A percentile compares a stretch with the other conserved stretches of the same genome.
These are phyloP conservation scores for Tephrocybe sp. DNA, from an alignment of 768 basidiomycete genomes.

Conservation along the genomic window DNA sequence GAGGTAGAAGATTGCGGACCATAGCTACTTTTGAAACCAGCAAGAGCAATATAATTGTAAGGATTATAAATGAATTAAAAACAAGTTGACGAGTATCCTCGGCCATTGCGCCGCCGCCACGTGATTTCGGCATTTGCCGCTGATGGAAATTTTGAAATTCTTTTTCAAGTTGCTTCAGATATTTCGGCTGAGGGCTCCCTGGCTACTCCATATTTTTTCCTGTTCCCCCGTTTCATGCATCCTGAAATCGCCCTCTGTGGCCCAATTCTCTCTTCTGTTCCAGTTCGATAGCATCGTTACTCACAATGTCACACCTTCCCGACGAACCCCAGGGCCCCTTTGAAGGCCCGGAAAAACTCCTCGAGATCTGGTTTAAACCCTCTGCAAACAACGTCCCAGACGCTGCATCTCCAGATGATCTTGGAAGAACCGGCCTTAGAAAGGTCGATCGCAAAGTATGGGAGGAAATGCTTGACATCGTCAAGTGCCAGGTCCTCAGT, in stretches of 20 bases:
- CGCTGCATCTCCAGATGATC: slow-evolving; percentile 29
- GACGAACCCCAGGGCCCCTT: slow-evolving; percentile 58
- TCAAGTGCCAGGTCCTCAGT: slow-evolving; percentile 94
- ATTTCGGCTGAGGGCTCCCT: slow-evolving; percentile 8
- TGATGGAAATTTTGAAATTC: slow-evolving; percentile 3
- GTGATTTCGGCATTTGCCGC: slow-evolving; percentile 3
- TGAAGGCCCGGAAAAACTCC: slow-evolving; percentile 92
- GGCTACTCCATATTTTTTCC: slow-evolving; percentile 7
- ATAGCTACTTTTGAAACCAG: slow-evolving; percentile 21
- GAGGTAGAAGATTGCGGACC: slow-evolving; percentile 40
- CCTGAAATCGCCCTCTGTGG: slow-evolving; percentile 23
- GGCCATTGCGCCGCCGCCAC: slow-evolving; percentile 7
- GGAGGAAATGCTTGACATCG: slow-evolving; percentile 97
- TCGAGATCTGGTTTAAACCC: slow-evolving; percentile 97
- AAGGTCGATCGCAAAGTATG: slow-evolving; percentile 74
- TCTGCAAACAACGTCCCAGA: slow-evolving; percentile 60
- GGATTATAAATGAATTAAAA: background rate
- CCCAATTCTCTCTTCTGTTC: slow-evolving; percentile 35
- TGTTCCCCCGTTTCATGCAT: slow-evolving; percentile 43
- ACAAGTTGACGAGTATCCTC: slow-evolving; percentile 1
- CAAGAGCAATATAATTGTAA: background rate
- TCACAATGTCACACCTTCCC: slow-evolving; percentile 30
- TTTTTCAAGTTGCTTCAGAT: background rate
- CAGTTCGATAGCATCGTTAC: slow-evolving; percentile 50
- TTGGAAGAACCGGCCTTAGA: slow-evolving; percentile 70